phyloP scores from a whole-genome alignment of 768 basidiomycete genomes.

The Polyporus arcularius region DNA sequence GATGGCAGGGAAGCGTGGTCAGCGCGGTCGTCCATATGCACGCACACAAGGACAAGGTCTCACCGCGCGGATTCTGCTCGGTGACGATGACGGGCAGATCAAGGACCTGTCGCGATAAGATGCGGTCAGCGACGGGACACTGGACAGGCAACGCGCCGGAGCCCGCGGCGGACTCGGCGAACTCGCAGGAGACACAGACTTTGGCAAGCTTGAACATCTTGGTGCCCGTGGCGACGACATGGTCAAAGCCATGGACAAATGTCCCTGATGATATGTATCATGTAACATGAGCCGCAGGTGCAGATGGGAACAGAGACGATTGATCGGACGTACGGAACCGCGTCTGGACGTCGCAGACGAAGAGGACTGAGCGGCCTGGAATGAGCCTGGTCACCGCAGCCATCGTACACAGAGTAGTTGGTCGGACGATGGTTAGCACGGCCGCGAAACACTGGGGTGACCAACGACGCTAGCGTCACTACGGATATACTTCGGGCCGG shows the following conservation, averaged over 20 bases:
- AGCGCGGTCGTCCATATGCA: neutral
- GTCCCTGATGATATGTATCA: constrained; percentile 31
- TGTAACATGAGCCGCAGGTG: neutral
- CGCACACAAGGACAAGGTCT: constrained; percentile 6
- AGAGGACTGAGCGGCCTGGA: constrained; percentile 54
- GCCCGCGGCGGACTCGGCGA: too few relatives aligned
- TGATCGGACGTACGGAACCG: constrained; percentile 57
- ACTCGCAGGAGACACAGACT: constrained; percentile 36
- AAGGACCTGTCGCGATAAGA: constrained; percentile 45
- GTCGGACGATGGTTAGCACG: neutral
- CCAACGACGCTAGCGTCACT: constrained; percentile 1
- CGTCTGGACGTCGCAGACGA: constrained; percentile 84
- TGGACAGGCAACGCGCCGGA: neutral
- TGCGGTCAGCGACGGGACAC: neutral
- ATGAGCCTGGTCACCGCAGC: constrained; percentile 33
- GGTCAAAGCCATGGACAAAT: constrained; percentile 70
- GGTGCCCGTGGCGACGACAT: constrained; percentile 65
- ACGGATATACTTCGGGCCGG: too few relatives aligned
- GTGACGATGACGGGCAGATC: constrained; percentile 76
- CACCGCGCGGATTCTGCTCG: constrained; percentile 82
- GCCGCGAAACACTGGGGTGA: neutral
- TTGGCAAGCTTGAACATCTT: constrained; percentile 80
- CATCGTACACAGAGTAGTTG: too few relatives aligned
- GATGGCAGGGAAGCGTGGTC: neutral
- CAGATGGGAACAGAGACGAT: neutral